Percentiles rank a stretch among this genome's conserved stretches.
phyloP scores from a whole-genome alignment of 768 basidiomycete species.

The Tricholoma terreum region DNA sequence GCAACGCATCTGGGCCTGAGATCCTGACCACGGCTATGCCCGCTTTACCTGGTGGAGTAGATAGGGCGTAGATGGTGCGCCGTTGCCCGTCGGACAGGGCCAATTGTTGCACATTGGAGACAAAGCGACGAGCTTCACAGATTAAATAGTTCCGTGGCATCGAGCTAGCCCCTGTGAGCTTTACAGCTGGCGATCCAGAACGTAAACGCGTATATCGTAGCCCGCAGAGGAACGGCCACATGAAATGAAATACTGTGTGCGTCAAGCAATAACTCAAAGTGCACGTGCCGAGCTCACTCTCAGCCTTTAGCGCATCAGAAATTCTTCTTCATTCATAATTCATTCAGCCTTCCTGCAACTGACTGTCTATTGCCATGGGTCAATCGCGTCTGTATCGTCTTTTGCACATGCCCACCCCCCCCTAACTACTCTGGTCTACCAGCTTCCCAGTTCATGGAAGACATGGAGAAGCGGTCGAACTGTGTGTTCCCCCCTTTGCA shows the following conservation, averaged over 20 bases:
- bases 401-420: neutral
- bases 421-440: slow-evolving; percentile 12
- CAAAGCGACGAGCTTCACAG: too few species aligned
- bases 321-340: neutral
- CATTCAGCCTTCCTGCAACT: neutral
- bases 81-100: slow-evolving; percentile 50
- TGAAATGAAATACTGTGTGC: neutral
- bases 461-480: slow-evolving; percentile 96
- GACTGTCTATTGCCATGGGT: slow-evolving; percentile 45
- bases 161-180: neutral
- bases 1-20: slow-evolving; percentile 69
- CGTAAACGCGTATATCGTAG: neutral
- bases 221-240: slow-evolving; percentile 4
- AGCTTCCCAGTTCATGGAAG: slow-evolving; percentile 96
- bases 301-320: too few species aligned
- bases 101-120: slow-evolving; percentile 1
- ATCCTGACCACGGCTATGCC: slow-evolving; percentile 82
- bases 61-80: slow-evolving; percentile 83
- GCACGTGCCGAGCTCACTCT: too few species aligned
- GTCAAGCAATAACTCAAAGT: too few species aligned
- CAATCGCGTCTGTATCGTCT: slow-evolving; percentile 66
- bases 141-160: neutral
- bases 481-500: slow-evolving; percentile 55
- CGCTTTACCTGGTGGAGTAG: slow-evolving; percentile 82
- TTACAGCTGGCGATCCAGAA: neutral